Evolutionary conservation across 371 early-diverging fungal genomes (phyloP).

Genomic region (Synchytrium microbalum): DNA sequence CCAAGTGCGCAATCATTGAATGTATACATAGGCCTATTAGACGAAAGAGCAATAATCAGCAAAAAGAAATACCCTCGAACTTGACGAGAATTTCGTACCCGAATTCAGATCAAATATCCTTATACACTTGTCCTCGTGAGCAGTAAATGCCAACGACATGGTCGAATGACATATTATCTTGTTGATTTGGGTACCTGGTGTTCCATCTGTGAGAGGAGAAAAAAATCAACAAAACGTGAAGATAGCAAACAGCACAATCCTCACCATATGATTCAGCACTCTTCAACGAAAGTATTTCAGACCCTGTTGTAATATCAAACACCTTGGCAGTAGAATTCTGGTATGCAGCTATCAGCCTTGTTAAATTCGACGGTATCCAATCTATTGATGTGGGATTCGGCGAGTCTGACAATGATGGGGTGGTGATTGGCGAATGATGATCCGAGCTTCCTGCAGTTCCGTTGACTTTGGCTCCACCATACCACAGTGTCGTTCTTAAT

Average conservation of each 20-base stretch:
- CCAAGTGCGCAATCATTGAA: conserved; percentile 60
- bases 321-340: conserved; percentile 55
- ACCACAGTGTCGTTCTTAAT: conserved; percentile 25
- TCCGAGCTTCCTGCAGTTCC: not conserved
- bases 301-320: conserved; percentile 73
- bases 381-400: conserved; percentile 59
- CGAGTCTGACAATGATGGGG: not conserved
- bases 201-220: conserved; percentile 44
- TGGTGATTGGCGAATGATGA: not conserved
- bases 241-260: not conserved
- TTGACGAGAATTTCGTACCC: conserved; percentile 34
- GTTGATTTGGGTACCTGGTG: conserved; percentile 68
- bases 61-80: not conserved
- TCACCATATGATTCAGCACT: conserved; percentile 59
- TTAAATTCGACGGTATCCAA: conserved; percentile 53
- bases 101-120: conserved; percentile 67
- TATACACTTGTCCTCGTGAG: conserved; percentile 71
- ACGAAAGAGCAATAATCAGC: not conserved
- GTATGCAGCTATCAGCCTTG: conserved; percentile 58
- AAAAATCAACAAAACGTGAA: conserved; percentile 2
- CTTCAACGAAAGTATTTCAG: conserved; percentile 42
- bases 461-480: conserved; percentile 8
- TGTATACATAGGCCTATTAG: conserved; percentile 49
- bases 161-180: conserved; percentile 66
- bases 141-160: conserved; percentile 60